Evolutionary conservation across 441 rosid genomes (phyloP).

Genomic region (Bocquillonia castaneifolia): DNA sequence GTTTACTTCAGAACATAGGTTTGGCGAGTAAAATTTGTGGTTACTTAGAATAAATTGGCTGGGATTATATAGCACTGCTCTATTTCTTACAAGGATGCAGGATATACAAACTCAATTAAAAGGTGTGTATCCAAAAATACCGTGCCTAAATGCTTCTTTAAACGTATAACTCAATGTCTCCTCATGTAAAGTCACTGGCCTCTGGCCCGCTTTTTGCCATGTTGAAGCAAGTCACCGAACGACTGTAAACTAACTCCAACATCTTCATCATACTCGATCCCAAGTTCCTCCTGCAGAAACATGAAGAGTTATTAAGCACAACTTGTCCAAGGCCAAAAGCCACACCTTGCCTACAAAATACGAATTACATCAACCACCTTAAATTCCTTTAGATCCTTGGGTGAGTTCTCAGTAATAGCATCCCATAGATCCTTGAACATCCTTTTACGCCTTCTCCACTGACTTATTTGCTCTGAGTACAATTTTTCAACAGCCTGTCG

Average conservation of each 20-base stretch:
- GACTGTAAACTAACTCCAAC: conserved; percentile 64
- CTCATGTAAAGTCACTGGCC: conserved; percentile 33
- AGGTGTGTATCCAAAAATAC: conserved; percentile 9
- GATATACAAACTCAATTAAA: conserved; percentile 23
- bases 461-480: conserved; percentile 57
- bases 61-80: conserved; percentile 13
- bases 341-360: conserved; percentile 1
- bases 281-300: conserved; percentile 77
- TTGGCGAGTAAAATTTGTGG: conserved; percentile 11
- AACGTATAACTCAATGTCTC: neutral
- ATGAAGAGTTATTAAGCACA: conserved; percentile 13
- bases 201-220: conserved; percentile 51
- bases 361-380: conserved; percentile 43
- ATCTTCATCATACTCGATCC: conserved; percentile 85
- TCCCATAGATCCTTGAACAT: conserved; percentile 95
- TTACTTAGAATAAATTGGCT: neutral
- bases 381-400: conserved; percentile 74
- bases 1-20: neutral
- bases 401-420: conserved; percentile 70
- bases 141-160: conserved; percentile 14
- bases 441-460: conserved; percentile 86
- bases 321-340: conserved; percentile 10
- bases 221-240: conserved; percentile 52
- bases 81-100: conserved; percentile 22
- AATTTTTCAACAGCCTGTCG: conserved; percentile 50